Base-by-base conservation (phyloP, 495 filamentous ascomycete species). In the Acidomyces sp. region DNA sequence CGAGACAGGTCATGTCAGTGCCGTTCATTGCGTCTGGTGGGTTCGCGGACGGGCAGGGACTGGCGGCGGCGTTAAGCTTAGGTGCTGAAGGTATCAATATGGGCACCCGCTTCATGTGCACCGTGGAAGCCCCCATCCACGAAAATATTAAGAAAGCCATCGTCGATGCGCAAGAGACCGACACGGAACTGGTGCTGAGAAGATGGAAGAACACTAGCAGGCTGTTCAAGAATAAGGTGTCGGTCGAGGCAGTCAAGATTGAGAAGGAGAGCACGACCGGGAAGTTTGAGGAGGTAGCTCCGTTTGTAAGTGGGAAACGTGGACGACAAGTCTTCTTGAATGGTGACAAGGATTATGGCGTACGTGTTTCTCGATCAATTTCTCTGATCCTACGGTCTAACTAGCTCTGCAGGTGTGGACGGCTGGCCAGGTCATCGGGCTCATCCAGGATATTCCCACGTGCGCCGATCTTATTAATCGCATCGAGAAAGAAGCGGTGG, bases 41-140 rank as follows among this genome's bases (percentile, higher is more conserved):
- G 5, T 95, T 96, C 54, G 90, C 85, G 12, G 90, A 97, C 58
- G 90, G 90, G 2, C 77, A 95, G 48, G 90, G 90, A 4, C 68
- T 97, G 15, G 90, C 90, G 2, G 90, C 90, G 13, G 90, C 90
- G n/a, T 61, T 97, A 42, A 74, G 72, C 19, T 72, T 97, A 11
- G 90, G 90, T 4, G 90, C 90, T 0, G 86, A 88, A 59, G 90
- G 90, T 43, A 82, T 95, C 58, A 97, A 97, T 62, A 87, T 93
- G 85, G 85, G 85, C 31, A 95, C 86, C 6, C 69, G 86, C 17
- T 93, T 95, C 62, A 85, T 93, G 77, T 85, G 80, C 62, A 95
- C 87, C 4, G 72, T 87, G 9, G 87, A 95, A 58, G 77, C 82
- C 30, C 90, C 90, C 0, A 85, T 97, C 40, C 90, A 97, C 63